Evolutionary conservation across 108 stramenopile genomes (phyloP).

Genomic region (Aurantiochytrium sp.): DNA sequence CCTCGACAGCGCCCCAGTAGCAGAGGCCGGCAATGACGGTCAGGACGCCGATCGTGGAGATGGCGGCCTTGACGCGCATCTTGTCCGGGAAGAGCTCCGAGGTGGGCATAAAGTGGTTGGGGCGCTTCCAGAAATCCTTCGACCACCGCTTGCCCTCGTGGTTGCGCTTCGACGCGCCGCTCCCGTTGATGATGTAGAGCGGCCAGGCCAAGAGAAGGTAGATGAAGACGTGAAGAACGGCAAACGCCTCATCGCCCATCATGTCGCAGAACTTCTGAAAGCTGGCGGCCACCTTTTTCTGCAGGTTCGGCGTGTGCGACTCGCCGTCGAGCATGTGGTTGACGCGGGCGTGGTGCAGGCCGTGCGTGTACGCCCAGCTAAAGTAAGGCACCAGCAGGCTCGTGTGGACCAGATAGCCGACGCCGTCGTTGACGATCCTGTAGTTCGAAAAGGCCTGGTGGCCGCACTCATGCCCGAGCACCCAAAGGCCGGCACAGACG

Average conservation of each 20-base stretch:
- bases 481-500: constrained; percentile 96
- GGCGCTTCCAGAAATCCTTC: constrained; percentile 42
- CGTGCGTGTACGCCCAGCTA: constrained; percentile 68
- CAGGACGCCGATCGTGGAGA: constrained; percentile 71
- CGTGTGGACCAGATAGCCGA: constrained; percentile 91
- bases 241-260: constrained; percentile 81
- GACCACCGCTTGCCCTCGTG: constrained; percentile 64
- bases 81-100: constrained; percentile 83
- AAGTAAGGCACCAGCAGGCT: constrained; percentile 92
- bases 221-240: constrained; percentile 75
- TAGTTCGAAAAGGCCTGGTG: constrained; percentile 90
- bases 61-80: constrained; percentile 68
- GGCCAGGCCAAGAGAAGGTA: constrained; percentile 83
- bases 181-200: constrained; percentile 70
- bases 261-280: constrained; percentile 65
- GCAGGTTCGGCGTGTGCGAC: constrained; percentile 68
- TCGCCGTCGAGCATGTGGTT: constrained; percentile 94
- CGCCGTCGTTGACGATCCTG: constrained; percentile 84
- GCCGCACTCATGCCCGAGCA: constrained; percentile 96
- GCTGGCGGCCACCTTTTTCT: constrained; percentile 56
- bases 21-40: constrained; percentile 51
- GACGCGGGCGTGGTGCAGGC: constrained; percentile 95
- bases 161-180: constrained; percentile 70
- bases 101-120: constrained; percentile 74
- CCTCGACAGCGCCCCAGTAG: constrained; percentile 57